Evolutionary conservation across 805 yeast genomes (phyloP).

Genomic region (Sungouiella blattae): DNA sequence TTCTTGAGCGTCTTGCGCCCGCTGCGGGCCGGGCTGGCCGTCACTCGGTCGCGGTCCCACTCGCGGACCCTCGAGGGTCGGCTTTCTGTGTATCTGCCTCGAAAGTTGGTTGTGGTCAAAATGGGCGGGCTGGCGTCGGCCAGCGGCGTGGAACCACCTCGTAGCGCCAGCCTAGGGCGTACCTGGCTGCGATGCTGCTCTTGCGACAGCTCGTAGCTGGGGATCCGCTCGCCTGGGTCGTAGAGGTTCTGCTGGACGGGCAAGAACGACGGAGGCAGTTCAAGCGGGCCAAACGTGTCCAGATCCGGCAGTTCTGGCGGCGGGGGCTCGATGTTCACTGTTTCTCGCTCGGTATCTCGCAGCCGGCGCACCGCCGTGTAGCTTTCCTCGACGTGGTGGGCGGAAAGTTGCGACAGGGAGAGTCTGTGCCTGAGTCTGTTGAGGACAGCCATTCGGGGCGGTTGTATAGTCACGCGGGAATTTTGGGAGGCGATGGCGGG

Average conservation of each 20-base stretch:
- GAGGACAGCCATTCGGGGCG: no score
- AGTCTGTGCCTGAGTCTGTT: no score
- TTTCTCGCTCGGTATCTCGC: no score
- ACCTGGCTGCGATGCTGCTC: slow-evolving; percentile 18
- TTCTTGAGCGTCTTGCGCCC: slow-evolving; percentile 39
- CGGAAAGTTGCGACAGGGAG: no score
- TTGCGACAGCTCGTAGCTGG: slow-evolving; percentile 42
- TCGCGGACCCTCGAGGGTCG: slow-evolving; percentile 2
- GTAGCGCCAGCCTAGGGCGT: no score
- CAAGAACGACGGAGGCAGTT: slow-evolving; percentile 6
- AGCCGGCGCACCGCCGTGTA: no score
- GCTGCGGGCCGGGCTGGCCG: slow-evolving; percentile 9
- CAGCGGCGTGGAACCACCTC: background rate
- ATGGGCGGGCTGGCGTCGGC: slow-evolving; percentile 5
- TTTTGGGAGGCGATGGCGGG: no score
- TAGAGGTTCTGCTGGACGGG: slow-evolving; percentile 11
- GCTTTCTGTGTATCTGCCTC: slow-evolving; percentile 2
- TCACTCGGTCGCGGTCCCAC: slow-evolving; percentile 4
- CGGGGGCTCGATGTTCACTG: no score
- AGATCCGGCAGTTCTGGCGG: background rate
- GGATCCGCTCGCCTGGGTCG: slow-evolving; percentile 36
- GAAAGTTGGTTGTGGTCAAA: slow-evolving; percentile 9
- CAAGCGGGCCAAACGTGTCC: background rate
- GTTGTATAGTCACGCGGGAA: no score
- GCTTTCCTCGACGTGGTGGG: no score